Evolutionary conservation across 306 rosid genomes (phyloP).

Genomic region (Styphnolobium japonicum): DNA sequence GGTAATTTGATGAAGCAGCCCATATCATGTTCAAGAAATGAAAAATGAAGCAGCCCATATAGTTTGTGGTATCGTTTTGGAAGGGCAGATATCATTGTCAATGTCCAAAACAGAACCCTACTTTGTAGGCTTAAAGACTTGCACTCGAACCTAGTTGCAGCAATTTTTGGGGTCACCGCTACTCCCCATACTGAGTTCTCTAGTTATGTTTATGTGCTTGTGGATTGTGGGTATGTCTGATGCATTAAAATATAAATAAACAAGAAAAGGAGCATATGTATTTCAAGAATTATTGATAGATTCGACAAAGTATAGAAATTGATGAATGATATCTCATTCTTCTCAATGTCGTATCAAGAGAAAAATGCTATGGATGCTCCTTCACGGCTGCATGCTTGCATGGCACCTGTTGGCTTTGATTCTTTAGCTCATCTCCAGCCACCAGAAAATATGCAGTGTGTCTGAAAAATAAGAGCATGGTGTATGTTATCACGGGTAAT

Average conservation of each 20-base stretch:
- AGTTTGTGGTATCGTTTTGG: neutral
- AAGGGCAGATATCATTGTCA: neutral
- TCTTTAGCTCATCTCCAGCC: constrained; percentile 72
- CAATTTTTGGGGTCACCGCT: neutral
- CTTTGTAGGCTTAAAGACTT: neutral
- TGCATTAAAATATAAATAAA: neutral
- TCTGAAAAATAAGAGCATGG: constrained; percentile 37
- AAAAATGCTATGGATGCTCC: constrained; percentile 19
- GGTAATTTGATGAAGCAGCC: neutral
- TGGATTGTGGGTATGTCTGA: neutral
- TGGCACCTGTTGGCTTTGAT: constrained; percentile 42
- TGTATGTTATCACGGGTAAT: neutral
- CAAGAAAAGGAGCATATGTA: neutral
- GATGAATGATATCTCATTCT: neutral
- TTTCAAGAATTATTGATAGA: neutral
- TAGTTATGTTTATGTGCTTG: neutral
- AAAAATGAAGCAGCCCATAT: neutral
- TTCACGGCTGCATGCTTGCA: constrained; percentile 52
- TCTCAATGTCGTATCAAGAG: neutral
- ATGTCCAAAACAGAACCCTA: neutral
- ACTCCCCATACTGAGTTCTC: too few species aligned
- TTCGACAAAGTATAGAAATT: neutral
- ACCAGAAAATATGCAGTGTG: constrained; percentile 90
- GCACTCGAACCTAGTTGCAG: too few species aligned
- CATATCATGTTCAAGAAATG: neutral